Conservation (phyloP, 805 yeast genomes). For the Metschnikowia shivogae region DNA sequence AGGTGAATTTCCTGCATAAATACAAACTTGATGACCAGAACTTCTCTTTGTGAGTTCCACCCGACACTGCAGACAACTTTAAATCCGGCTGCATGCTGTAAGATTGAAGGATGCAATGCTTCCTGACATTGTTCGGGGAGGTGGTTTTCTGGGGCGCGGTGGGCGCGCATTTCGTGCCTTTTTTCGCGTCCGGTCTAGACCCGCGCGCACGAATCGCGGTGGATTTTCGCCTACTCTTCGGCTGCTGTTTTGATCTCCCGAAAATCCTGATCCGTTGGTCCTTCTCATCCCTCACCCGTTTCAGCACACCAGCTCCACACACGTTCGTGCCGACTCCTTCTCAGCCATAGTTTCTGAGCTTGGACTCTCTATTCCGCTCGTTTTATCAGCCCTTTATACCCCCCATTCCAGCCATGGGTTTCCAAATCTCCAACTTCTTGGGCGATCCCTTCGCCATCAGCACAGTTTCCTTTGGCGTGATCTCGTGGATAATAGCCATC, state of each 20-base stretch:
- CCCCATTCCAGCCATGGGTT: constrained; percentile 25
- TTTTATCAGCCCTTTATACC: too few relatives aligned
- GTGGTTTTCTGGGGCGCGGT: background rate
- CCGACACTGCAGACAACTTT: too few relatives aligned
- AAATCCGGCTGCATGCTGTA: too few relatives aligned
- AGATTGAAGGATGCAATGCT: too few relatives aligned
- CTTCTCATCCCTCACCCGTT: background rate
- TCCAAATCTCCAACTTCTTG: constrained; percentile 47
- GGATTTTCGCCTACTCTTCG: constrained; percentile 1
- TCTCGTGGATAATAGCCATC: constrained; percentile 85
- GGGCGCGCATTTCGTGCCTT: background rate
- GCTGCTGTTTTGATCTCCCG: constrained; percentile 1
- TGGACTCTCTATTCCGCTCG: too few relatives aligned
- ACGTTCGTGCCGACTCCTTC: too few relatives aligned
- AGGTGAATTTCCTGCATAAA: too few relatives aligned
- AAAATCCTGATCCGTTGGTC: background rate
- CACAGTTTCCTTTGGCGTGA: constrained; percentile 64
- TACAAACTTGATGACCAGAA: too few relatives aligned
- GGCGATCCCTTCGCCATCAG: constrained; percentile 88
- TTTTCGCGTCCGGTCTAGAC: constrained; percentile 4
- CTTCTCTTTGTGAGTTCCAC: too few relatives aligned
- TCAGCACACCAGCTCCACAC: background rate
- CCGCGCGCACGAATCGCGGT: constrained; percentile 3
- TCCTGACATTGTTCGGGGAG: too few relatives aligned
- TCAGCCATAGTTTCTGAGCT: too few relatives aligned